Conservation (phyloP, 2,329 filamentous ascomycete species). For the Phaeosphaeriaceae sp. region DNA sequence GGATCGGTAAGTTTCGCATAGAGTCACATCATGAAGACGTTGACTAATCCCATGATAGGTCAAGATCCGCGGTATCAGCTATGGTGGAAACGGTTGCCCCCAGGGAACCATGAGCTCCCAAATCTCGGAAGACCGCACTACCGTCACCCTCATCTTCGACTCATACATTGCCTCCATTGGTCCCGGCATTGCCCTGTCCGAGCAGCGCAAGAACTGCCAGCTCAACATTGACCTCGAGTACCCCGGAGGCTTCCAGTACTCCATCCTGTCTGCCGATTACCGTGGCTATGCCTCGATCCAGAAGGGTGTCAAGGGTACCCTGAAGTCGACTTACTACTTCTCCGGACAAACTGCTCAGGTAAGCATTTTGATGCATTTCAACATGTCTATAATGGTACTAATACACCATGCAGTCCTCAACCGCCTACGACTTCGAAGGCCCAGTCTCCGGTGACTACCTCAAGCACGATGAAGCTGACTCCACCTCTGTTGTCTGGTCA, state of each 20-base stretch:
- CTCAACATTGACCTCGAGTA: slow-evolving; percentile 60
- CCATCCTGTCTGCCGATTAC: slow-evolving; percentile 59
- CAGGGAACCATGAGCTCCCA: slow-evolving; percentile 52
- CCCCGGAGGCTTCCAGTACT: slow-evolving; percentile 61
- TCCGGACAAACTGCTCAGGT: slow-evolving; percentile 55
- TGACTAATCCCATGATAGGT: slow-evolving; percentile 39
- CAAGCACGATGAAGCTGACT: slow-evolving; percentile 51
- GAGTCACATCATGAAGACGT: background rate
- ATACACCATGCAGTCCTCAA: slow-evolving; percentile 35
- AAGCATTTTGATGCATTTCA: slow-evolving; percentile 6
- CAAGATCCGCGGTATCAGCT: slow-evolving; percentile 52
- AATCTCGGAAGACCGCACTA: slow-evolving; percentile 53
- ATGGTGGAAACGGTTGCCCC: slow-evolving; percentile 58
- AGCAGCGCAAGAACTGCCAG: slow-evolving; percentile 62
- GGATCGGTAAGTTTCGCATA: slow-evolving; percentile 28
- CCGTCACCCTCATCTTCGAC: slow-evolving; percentile 61
- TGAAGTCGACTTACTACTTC: slow-evolving; percentile 63
- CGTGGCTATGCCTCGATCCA: slow-evolving; percentile 59
- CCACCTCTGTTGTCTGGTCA: slow-evolving; percentile 59
- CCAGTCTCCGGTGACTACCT: slow-evolving; percentile 47
- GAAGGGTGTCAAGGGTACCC: slow-evolving; percentile 54
- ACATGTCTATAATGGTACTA: background rate
- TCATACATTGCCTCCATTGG: slow-evolving; percentile 59
- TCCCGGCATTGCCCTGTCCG: slow-evolving; percentile 49
- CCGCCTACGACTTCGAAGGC: slow-evolving; percentile 50